phyloP scores from a whole-genome alignment of 495 filamentous ascomycete species.

The Xylaria curta region DNA sequence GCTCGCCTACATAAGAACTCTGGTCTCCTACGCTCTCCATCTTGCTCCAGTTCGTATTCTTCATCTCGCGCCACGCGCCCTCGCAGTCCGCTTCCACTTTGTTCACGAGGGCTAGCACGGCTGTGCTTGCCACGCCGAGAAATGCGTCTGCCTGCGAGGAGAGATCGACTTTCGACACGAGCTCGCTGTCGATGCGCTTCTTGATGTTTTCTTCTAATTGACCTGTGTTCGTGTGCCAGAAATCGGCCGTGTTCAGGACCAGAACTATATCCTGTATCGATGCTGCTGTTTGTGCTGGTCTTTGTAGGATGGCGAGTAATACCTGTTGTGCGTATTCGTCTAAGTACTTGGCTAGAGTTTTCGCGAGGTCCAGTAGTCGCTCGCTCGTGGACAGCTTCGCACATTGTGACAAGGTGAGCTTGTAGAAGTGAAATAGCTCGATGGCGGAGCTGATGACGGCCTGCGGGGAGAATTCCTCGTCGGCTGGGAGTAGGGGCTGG shows the following conservation, averaged over 20 bases:
- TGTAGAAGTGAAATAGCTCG: constrained; percentile 96
- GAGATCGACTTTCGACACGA: constrained; percentile 78
- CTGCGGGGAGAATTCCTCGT: constrained; percentile 92
- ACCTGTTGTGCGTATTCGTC: constrained; percentile 96
- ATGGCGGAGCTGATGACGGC: constrained; percentile 93
- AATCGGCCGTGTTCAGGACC: constrained; percentile 95
- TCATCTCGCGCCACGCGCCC: constrained; percentile 94
- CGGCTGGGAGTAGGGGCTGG: constrained; percentile 77
- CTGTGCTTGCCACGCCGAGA: constrained; percentile 90
- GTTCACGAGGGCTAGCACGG: constrained; percentile 81
- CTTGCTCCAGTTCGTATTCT: constrained; percentile 92
- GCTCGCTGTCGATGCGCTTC: constrained; percentile 78
- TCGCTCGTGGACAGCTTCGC: constrained; percentile 92
- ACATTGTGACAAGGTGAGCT: constrained; percentile 87
- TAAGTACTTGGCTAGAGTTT: constrained; percentile 87
- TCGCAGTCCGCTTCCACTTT: constrained; percentile 84
- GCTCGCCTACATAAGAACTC: constrained; percentile 85
- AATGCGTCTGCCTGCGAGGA: constrained; percentile 94
- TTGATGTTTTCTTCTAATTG: constrained; percentile 96
- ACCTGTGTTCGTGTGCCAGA: constrained; percentile 91
- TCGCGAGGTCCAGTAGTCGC: constrained; percentile 83
- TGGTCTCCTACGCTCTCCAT: constrained; percentile 96
- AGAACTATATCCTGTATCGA: constrained; percentile 79
- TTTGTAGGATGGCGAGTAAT: constrained; percentile 76
- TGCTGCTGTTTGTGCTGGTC: constrained; percentile 63